Percentiles rank a stretch among this genome's conserved stretches.
These are phyloP conservation scores for Gryganskiella cystojenkinii DNA, from an alignment of 192 early-diverging fungal genomes.

Conservation along the genomic window DNA sequence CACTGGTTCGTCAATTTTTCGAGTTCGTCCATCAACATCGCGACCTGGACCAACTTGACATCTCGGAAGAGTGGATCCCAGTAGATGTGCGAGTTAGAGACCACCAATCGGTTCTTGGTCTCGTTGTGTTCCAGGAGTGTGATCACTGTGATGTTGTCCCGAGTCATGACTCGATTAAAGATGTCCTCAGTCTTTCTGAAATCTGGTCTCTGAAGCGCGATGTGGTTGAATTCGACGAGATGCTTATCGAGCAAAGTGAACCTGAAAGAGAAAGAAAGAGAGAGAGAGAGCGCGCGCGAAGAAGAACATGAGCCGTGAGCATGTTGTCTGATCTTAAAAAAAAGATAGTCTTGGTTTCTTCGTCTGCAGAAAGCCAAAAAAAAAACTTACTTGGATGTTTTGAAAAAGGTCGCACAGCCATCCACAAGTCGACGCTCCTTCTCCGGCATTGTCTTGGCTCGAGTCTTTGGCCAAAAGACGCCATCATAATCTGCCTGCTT, in stretches of 20 bases:
- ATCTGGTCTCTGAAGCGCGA: slow-evolving; percentile 87
- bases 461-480: slow-evolving; percentile 94
- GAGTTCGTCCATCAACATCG: slow-evolving; percentile 93
- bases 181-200: slow-evolving; percentile 93
- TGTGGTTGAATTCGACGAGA: slow-evolving; percentile 94
- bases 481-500: slow-evolving; percentile 85
- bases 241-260: slow-evolving; percentile 87
- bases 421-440: slow-evolving; percentile 89
- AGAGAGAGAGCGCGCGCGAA: slow-evolving; percentile 7
- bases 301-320: neutral
- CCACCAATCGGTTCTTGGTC: slow-evolving; percentile 73
- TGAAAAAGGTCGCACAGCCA: slow-evolving; percentile 97
- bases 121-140: slow-evolving; percentile 87
- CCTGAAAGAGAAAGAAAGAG: slow-evolving; percentile 55
- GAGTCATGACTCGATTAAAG: slow-evolving; percentile 97
- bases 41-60: slow-evolving; percentile 96
- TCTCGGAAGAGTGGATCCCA: slow-evolving; percentile 94
- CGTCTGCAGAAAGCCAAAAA: neutral
- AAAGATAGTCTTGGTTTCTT: neutral
- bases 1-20: slow-evolving; percentile 68
- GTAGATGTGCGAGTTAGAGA: slow-evolving; percentile 92
- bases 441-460: slow-evolving; percentile 94
- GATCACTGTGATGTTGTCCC: slow-evolving; percentile 94
- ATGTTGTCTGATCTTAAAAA: neutral
- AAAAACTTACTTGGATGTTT: slow-evolving; percentile 75